phyloP scores from a whole-genome alignment of 2,329 filamentous ascomycete genomes.

The Knoxdaviesia proteae region DNA sequence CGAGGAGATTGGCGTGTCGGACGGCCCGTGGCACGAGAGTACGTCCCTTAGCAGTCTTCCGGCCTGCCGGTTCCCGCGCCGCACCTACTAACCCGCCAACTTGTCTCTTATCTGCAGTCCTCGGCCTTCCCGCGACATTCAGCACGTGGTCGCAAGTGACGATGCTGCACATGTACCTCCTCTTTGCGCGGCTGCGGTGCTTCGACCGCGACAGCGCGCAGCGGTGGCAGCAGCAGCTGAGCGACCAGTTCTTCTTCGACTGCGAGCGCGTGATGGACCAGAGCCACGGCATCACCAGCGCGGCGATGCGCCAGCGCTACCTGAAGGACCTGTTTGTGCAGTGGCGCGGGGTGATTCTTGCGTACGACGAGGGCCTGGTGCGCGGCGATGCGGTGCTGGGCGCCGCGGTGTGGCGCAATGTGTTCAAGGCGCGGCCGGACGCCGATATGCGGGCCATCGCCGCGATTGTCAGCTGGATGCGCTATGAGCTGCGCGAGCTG shows the following conservation, averaged over 20 bases:
- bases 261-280: constrained; percentile 69
- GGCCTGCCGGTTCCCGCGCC: background rate
- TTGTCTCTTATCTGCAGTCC: constrained; percentile 27
- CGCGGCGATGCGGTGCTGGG: constrained; percentile 61
- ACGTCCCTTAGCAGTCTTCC: constrained; percentile 11
- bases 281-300: constrained; percentile 48
- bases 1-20: constrained; percentile 59
- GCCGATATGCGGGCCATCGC: constrained; percentile 28
- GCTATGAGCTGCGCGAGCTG: constrained; percentile 23
- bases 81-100: constrained; percentile 1
- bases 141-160: constrained; percentile 91
- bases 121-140: constrained; percentile 69
- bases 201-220: constrained; percentile 48
- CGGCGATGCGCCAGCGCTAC: constrained; percentile 39
- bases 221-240: constrained; percentile 71
- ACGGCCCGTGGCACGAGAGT: constrained; percentile 71
- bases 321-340: constrained; percentile 82
- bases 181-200: constrained; percentile 65
- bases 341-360: constrained; percentile 71
- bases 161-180: constrained; percentile 87
- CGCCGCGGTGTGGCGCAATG: constrained; percentile 76
- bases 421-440: constrained; percentile 51
- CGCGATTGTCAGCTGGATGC: constrained; percentile 36
- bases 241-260: constrained; percentile 88
- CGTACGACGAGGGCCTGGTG: constrained; percentile 64